These are phyloP conservation scores for Quercus aquifolioides DNA, from an alignment of 306 rosid genomes.

Conservation along the genomic window DNA sequence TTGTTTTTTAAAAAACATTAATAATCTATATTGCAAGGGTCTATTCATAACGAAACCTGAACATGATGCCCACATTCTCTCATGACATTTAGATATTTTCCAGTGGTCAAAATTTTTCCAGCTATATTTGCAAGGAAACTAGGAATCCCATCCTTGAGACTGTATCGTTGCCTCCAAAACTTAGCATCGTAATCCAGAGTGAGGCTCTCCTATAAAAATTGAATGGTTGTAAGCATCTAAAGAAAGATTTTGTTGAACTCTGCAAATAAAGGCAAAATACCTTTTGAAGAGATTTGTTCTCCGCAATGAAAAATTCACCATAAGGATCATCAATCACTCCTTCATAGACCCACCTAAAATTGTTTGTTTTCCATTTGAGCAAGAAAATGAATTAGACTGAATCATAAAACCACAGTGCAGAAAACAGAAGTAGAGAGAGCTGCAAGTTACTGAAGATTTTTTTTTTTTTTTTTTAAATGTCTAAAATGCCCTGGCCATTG, in stretches of 20 bases:
- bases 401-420: neutral
- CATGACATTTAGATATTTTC: constrained; percentile 97
- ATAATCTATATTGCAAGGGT: neutral
- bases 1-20: neutral
- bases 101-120: constrained; percentile 90
- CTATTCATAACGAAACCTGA: constrained; percentile 55
- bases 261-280: constrained; percentile 32
- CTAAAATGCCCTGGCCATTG: neutral
- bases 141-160: constrained; percentile 98
- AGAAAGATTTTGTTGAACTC: constrained; percentile 18
- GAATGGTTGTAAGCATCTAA: constrained; percentile 22
- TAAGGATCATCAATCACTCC: constrained; percentile 98
- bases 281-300: constrained; percentile 88
- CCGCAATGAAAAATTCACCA: constrained; percentile 89
- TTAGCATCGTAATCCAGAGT: constrained; percentile 87
- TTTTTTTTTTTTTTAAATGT: neutral
- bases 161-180: constrained; percentile 91
- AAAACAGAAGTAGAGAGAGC: neutral
- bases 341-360: constrained; percentile 90
- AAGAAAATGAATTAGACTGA: constrained; percentile 23
- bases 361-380: constrained; percentile 28
- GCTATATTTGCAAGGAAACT: constrained; percentile 80
- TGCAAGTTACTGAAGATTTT: neutral
- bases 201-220: constrained; percentile 78
- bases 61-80: constrained; percentile 97